phyloP scores from a whole-genome alignment of 208 protist genomes.

The Blechomonas ayalai region DNA sequence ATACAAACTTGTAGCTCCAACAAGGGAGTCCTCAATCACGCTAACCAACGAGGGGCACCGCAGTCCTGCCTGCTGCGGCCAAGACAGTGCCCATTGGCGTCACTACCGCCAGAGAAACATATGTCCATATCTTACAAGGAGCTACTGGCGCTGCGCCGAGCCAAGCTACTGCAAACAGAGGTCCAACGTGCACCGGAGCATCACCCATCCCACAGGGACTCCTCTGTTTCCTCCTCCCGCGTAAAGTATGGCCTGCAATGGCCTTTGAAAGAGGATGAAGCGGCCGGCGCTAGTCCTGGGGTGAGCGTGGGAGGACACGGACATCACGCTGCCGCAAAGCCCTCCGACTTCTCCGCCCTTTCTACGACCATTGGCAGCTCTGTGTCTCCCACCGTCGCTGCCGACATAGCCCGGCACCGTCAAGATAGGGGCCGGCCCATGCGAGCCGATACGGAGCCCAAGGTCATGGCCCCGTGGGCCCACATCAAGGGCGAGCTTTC shows the following conservation, averaged over 20 bases:
- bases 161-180: constrained; percentile 44
- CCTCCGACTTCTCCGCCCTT: not conserved
- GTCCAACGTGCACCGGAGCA: not conserved
- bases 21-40: too few relatives aligned
- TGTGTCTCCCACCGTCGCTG: constrained; percentile 11
- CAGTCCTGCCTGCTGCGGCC: too few relatives aligned
- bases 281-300: not conserved
- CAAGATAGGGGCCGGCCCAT: constrained; percentile 6
- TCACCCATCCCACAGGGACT: not conserved
- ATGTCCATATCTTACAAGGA: constrained; percentile 88
- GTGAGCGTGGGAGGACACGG: not conserved
- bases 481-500: constrained; percentile 71
- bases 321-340: not conserved
- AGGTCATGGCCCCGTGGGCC: constrained; percentile 82
- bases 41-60: too few relatives aligned
- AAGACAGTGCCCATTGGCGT: too few relatives aligned
- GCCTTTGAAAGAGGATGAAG: not conserved
- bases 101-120: constrained; percentile 1
- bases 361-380: not conserved
- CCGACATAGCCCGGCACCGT: constrained; percentile 6
- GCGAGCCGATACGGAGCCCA: constrained; percentile 56
- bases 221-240: too few relatives aligned
- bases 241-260: not conserved
- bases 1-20: too few relatives aligned
- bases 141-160: constrained; percentile 78